Evolutionary conservation across 192 early-diverging fungal species (phyloP).

Genomic region (Thamnidium elegans): DNA sequence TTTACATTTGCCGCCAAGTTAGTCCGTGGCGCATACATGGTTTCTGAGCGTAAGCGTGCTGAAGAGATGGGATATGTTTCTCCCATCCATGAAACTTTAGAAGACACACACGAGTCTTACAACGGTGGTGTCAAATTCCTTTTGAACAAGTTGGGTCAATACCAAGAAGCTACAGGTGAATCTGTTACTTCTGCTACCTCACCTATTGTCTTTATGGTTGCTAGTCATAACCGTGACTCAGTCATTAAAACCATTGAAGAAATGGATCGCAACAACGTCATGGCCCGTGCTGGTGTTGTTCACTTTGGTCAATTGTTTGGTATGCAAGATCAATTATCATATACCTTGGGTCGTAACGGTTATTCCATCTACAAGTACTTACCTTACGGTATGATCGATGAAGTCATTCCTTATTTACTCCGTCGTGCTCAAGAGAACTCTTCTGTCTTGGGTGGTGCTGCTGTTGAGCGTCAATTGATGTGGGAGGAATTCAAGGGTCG

Average conservation of each 20-base stretch:
- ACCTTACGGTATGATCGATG: conserved; percentile 87
- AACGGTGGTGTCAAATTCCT: conserved; percentile 74
- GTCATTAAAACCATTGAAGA: conserved; percentile 58
- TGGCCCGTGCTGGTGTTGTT: conserved; percentile 58
- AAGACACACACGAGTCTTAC: conserved; percentile 82
- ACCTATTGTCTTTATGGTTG: conserved; percentile 78
- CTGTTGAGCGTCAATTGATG: conserved; percentile 54
- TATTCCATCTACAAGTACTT: conserved; percentile 91
- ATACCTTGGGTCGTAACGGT: conserved; percentile 71
- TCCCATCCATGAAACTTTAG: conserved; percentile 78
- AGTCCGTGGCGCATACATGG: conserved; percentile 51
- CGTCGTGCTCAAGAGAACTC: conserved; percentile 95
- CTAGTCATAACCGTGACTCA: conserved; percentile 87
- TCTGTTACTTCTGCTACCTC: conserved; percentile 22
- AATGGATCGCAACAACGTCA: conserved; percentile 60
- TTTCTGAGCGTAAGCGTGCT: conserved; percentile 63
- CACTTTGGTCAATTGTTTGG: conserved; percentile 93
- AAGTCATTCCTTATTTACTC: conserved; percentile 91
- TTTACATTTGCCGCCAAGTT: conserved; percentile 86
- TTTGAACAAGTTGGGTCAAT: conserved; percentile 55
- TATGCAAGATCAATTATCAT: conserved; percentile 91
- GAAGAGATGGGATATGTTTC: conserved; percentile 60
- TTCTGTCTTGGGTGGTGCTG: conserved; percentile 65
- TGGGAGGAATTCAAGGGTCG: conserved; percentile 59
- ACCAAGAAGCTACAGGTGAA: conserved; percentile 29